phyloP scores from a whole-genome alignment of 73 alveolate species.

The Paramecium bursaria region DNA sequence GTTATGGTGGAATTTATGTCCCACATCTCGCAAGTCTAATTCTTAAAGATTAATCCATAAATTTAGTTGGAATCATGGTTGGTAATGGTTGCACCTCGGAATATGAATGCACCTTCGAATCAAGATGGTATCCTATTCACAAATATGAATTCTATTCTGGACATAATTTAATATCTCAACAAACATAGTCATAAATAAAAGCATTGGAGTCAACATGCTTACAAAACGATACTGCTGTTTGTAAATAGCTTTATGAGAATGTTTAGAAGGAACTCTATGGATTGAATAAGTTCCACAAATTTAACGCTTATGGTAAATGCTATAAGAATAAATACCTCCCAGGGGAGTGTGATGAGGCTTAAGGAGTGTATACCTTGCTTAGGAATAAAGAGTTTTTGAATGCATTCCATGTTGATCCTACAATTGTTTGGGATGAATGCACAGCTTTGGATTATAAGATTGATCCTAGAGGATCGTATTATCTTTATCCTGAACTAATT shows the following conservation, averaged over 20 bases:
- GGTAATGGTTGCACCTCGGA: constrained; percentile 86
- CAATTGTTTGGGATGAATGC: not conserved
- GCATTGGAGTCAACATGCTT: not conserved
- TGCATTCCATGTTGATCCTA: not conserved
- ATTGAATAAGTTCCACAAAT: no score
- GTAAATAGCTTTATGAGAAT: no score
- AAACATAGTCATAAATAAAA: not conserved
- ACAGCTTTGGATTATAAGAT: not conserved
- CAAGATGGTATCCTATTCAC: constrained; percentile 18
- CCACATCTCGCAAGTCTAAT: constrained; percentile 83
- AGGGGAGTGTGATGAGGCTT: constrained; percentile 16
- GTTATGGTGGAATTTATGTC: constrained; percentile 94
- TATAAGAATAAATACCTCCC: no score
- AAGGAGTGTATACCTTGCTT: not conserved
- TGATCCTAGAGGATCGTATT: not conserved
- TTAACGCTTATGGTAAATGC: no score
- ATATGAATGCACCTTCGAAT: constrained; percentile 10
- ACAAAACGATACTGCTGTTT: no score
- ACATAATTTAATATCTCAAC: not conserved
- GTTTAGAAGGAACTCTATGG: no score
- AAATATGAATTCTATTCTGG: not conserved
- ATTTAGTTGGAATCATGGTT: constrained; percentile 79
- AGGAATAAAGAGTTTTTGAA: not conserved
- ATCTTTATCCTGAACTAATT: not conserved
- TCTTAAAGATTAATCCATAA: constrained; percentile 57